Base-by-base conservation (phyloP, 2,329 filamentous ascomycete genomes). In the Chaetomiaceae sp. region DNA sequence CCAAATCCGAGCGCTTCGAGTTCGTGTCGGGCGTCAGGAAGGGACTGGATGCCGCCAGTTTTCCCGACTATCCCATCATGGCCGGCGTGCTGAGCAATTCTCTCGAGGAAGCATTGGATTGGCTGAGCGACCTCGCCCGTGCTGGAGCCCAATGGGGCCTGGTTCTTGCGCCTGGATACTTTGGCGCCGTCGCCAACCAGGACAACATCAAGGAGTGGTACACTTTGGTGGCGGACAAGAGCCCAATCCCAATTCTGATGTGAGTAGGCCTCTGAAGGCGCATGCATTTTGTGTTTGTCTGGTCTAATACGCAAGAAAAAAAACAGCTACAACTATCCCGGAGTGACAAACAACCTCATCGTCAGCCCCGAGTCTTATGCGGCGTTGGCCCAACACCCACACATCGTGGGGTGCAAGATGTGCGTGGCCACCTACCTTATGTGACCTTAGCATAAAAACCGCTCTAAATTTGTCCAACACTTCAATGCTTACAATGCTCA, bases 341-440 rank as follows among this genome's bases (percentile, higher is more conserved):
- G 79, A 27, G 82, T 86, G 12, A 82, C 80, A 2, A 86, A 86
- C 66, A 76, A 78, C 57, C 70, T 86, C 49, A 69, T 74, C 54
- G 73, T 86, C 40, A 68, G 74, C 4, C 79, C 81, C 3, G 72
- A 78, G 41, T 82, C 79, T 2, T 83, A 83, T 62, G 75, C 68
- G 20, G 64, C 57, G 5, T 73, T 86, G 39, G 79, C 83, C 3
- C 67, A 72, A 44, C 80, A 86, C 62, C 75, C 76, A 25, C 85
- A 84, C 56, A 85, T 86, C 51, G 82, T 86, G 0, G 83, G 83
- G 49, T 82, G 79, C 68, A 86, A 87, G 67, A 78, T 86, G 64
- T 65, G 52, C 50, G 60, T 47, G n/a, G n/a, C n/a, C n/a, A n/a
- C n/a, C n/a, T n/a, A n/a, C n/a, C n/a, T n/a, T n/a, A n/a, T n/a